Evolutionary conservation across 345 rosid genomes (phyloP).

Genomic region (Nasturtium officinale): DNA sequence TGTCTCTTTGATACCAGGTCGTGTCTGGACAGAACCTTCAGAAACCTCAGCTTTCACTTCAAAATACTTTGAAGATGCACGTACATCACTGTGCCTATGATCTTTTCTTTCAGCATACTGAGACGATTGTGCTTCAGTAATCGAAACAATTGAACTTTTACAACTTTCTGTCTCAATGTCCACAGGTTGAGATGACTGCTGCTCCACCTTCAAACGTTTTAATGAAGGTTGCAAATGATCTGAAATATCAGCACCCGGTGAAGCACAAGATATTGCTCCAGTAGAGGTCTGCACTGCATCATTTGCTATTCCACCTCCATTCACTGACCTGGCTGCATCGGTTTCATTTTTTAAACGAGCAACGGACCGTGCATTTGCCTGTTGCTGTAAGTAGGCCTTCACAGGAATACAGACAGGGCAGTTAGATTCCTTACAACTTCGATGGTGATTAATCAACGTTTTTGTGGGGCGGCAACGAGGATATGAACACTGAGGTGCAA

Average conservation of each 20-base stretch:
- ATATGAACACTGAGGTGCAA: constrained; percentile 57
- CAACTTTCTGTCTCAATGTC: constrained; percentile 54
- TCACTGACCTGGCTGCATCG: constrained; percentile 42
- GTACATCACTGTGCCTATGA: constrained; percentile 47
- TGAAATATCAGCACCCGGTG: constrained; percentile 50
- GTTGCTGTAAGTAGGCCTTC: constrained; percentile 61
- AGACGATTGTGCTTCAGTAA: constrained; percentile 50
- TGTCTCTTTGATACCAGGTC: constrained; percentile 46
- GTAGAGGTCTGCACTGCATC: constrained; percentile 53
- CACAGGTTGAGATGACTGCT: constrained; percentile 60
- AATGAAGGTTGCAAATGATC: constrained; percentile 72
- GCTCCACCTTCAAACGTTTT: constrained; percentile 88
- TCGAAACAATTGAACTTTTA: constrained; percentile 47
- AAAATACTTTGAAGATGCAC: constrained; percentile 54
- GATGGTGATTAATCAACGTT: constrained; percentile 71
- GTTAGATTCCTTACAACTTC: constrained; percentile 61
- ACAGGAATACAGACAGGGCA: constrained; percentile 98
- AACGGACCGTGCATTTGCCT: constrained; percentile 52
- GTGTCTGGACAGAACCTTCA: constrained; percentile 55
- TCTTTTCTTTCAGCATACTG: constrained; percentile 61
- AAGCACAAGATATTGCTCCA: constrained; percentile 48
- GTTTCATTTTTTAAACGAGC: constrained; percentile 52
- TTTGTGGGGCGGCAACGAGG: constrained; percentile 84
- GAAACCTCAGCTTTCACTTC: constrained; percentile 70
- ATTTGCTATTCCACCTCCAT: constrained; percentile 54